phyloP scores from a whole-genome alignment of 257 asterid genomes.

The Nicotiana tomentosiformis region DNA sequence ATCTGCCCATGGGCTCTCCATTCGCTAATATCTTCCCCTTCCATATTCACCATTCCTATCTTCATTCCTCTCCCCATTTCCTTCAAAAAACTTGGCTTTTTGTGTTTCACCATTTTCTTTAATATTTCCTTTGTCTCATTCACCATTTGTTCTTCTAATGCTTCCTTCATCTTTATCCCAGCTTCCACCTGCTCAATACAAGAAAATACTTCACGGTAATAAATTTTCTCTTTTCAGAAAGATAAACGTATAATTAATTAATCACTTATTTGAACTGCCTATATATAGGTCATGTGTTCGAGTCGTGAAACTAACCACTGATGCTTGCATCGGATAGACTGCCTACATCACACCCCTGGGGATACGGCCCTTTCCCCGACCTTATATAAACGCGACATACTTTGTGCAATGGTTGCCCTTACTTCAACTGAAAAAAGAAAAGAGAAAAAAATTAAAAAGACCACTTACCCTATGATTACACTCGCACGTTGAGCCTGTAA shows the following conservation, averaged over 20 bases:
- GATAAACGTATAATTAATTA: not conserved
- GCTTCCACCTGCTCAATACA: slow-evolving; percentile 29
- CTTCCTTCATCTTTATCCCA: slow-evolving; percentile 51
- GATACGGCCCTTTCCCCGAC: too few species aligned
- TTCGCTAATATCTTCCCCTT: slow-evolving; percentile 53
- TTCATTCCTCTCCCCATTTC: slow-evolving; percentile 37
- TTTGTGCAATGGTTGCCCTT: too few species aligned
- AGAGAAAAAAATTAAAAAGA: not conserved
- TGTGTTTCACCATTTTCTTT: slow-evolving; percentile 41
- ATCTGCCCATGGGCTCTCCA: slow-evolving; percentile 45
- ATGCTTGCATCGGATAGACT: too few species aligned
- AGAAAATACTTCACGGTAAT: not conserved
- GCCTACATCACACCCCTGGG: too few species aligned
- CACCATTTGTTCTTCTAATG: slow-evolving; percentile 30
- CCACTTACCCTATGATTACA: slow-evolving; percentile 83
- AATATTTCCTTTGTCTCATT: slow-evolving; percentile 17
- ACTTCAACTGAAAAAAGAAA: not conserved
- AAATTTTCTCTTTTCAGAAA: not conserved
- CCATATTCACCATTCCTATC: slow-evolving; percentile 80
- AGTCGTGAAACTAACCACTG: too few species aligned
- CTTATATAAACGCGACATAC: too few species aligned
- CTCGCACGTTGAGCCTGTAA: slow-evolving; percentile 50
- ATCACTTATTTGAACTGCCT: too few species aligned
- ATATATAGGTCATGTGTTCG: too few species aligned
- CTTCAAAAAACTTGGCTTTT: slow-evolving; percentile 57